Evolutionary conservation across 345 rosid species (phyloP).

Genomic region (Turritis glabra): DNA sequence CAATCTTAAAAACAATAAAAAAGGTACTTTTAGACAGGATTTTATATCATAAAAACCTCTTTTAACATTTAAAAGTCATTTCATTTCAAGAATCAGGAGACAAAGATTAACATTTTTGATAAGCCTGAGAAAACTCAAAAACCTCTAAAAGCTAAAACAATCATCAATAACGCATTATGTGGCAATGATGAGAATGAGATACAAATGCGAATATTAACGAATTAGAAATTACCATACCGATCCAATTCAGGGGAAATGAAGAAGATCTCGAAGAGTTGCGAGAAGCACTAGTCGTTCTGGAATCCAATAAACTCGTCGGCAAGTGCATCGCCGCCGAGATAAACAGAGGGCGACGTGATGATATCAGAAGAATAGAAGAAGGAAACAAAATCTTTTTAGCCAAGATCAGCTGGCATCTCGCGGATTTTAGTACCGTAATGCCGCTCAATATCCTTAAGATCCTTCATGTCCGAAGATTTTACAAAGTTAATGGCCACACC

Average conservation of each 20-base stretch:
- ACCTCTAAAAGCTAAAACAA: no score
- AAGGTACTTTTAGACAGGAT: no score
- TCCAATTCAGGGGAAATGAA: conserved; percentile 38
- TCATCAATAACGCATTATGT: no score
- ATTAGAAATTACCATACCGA: conserved; percentile 40
- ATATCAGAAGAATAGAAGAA: conserved; percentile 23
- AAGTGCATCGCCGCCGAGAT: conserved; percentile 26
- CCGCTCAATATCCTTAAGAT: conserved; percentile 71
- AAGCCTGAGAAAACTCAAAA: neutral
- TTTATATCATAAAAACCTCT: no score
- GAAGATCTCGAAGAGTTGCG: conserved; percentile 24
- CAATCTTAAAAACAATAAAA: no score
- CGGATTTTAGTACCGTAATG: conserved; percentile 79
- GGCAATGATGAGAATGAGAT: neutral
- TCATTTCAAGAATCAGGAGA: neutral
- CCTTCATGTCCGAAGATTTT: conserved; percentile 80
- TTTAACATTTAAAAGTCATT: neutral
- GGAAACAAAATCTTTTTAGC: conserved; percentile 30
- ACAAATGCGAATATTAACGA: no score
- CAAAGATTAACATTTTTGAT: neutral
- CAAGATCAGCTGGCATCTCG: conserved; percentile 89
- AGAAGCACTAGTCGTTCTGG: neutral
- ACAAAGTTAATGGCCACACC: conserved; percentile 92
- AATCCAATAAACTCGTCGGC: conserved; percentile 15
- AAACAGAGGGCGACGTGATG: conserved; percentile 42